These are phyloP conservation scores for Hypoxylon sp. DNA, from an alignment of 2,329 filamentous ascomycete species.

Conservation along the genomic window DNA sequence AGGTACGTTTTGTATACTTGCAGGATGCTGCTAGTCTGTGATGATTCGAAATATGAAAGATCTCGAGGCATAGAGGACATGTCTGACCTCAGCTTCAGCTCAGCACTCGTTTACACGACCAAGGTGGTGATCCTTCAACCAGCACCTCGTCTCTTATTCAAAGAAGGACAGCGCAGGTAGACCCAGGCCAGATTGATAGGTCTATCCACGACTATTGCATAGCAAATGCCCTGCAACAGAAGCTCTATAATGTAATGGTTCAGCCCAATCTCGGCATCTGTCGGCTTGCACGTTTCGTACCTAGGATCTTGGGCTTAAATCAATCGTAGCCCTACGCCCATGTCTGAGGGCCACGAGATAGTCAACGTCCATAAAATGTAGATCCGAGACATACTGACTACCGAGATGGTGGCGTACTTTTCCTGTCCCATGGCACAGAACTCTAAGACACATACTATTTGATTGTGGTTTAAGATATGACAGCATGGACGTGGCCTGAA, in stretches of 20 bases:
- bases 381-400: constrained; percentile 34
- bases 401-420: constrained; percentile 33
- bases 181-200: constrained; percentile 2
- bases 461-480: constrained; percentile 27
- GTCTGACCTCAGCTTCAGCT: constrained; percentile 38
- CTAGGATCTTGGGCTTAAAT: constrained; percentile 12
- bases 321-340: constrained; percentile 3
- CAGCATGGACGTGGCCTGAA: constrained; percentile 19
- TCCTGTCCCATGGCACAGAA: constrained; percentile 25
- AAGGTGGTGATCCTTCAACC: constrained; percentile 6
- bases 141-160: background rate
- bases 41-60: constrained; percentile 23
- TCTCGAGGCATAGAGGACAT: constrained; percentile 16
- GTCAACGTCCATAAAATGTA: constrained; percentile 17
- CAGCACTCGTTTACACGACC: constrained; percentile 22
- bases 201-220: background rate
- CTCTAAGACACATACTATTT: constrained; percentile 20
- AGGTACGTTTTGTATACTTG: constrained; percentile 9
- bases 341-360: constrained; percentile 29
- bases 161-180: background rate
- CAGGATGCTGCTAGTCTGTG: constrained; percentile 20
- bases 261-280: constrained; percentile 7
- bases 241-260: background rate
- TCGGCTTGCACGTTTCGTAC: constrained; percentile 24
- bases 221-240: background rate